Evolutionary conservation across 345 rosid species (phyloP).

Genomic region (Odontarrhena argentea): DNA sequence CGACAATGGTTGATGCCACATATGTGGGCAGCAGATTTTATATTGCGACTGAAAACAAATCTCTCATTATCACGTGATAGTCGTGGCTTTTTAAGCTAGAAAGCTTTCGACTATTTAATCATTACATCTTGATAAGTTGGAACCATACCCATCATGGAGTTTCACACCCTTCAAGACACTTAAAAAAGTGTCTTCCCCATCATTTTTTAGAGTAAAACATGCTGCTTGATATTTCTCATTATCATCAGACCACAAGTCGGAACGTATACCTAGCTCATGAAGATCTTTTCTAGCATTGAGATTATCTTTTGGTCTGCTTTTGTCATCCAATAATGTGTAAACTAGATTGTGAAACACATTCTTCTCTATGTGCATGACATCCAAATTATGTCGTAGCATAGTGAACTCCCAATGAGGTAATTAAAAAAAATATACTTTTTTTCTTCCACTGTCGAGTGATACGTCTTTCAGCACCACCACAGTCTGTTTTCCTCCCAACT

Average conservation of each 20-base stretch:
- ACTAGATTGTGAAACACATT: too few species aligned
- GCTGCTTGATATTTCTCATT: neutral
- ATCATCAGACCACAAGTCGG: too few species aligned
- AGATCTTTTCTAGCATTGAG: too few species aligned
- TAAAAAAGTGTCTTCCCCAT: neutral
- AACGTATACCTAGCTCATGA: too few species aligned
- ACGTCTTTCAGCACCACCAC: neutral
- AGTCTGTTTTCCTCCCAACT: neutral
- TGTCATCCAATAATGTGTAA: too few species aligned
- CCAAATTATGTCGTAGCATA: too few species aligned
- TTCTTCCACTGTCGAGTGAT: neutral
- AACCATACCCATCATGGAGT: neutral
- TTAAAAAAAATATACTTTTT: too few species aligned
- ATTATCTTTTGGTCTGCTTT: too few species aligned
- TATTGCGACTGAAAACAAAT: neutral
- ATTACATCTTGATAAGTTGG: conserved; percentile 3
- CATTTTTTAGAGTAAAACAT: neutral
- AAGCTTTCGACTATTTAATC: neutral
- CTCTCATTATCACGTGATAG: conserved; percentile 12
- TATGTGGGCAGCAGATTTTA: neutral
- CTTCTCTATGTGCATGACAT: too few species aligned
- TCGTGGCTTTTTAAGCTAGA: conserved; percentile 14
- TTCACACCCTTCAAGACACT: conserved; percentile 3
- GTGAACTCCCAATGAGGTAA: too few species aligned
- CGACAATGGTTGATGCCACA: neutral